Conservation (phyloP, 306 rosid species). For the Cyamopsis tetragonoloba region DNA sequence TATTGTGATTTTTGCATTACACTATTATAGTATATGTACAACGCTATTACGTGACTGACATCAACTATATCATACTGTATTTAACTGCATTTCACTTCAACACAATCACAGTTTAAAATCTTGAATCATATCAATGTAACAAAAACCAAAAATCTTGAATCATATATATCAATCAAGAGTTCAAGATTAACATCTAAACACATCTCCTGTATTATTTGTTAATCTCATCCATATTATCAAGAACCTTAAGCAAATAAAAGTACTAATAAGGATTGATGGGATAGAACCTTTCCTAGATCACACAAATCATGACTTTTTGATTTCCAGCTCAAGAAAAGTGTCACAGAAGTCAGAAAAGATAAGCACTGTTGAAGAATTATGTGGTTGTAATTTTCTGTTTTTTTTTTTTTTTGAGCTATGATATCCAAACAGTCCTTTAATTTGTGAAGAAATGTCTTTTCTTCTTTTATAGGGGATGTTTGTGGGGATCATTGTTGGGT, state of each 20-base stretch:
- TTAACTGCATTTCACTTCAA: too few species aligned
- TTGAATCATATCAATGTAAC: too few species aligned
- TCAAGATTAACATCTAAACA: background rate
- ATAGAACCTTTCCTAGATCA: conserved; percentile 26
- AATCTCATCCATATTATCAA: conserved; percentile 9
- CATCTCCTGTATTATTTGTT: too few species aligned
- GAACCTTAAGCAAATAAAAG: conserved; percentile 15
- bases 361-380: conserved; percentile 26
- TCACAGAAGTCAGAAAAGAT: conserved; percentile 25
- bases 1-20: too few species aligned
- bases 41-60: too few species aligned
- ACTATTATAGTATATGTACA: too few species aligned
- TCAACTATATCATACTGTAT: too few species aligned
- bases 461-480: conserved; percentile 12
- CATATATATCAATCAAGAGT: background rate
- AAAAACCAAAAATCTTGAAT: too few species aligned
- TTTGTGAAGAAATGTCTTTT: conserved; percentile 1
- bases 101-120: too few species aligned
- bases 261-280: conserved; percentile 11
- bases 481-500: conserved; percentile 35
- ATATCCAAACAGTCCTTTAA: conserved; percentile 13
- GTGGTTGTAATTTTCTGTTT: conserved; percentile 9
- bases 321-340: conserved; percentile 21
- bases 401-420: background rate
- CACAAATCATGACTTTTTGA: conserved; percentile 24